phyloP scores from a whole-genome alignment of 2,329 filamentous ascomycete species.

The Fusarium fracticaudum region DNA sequence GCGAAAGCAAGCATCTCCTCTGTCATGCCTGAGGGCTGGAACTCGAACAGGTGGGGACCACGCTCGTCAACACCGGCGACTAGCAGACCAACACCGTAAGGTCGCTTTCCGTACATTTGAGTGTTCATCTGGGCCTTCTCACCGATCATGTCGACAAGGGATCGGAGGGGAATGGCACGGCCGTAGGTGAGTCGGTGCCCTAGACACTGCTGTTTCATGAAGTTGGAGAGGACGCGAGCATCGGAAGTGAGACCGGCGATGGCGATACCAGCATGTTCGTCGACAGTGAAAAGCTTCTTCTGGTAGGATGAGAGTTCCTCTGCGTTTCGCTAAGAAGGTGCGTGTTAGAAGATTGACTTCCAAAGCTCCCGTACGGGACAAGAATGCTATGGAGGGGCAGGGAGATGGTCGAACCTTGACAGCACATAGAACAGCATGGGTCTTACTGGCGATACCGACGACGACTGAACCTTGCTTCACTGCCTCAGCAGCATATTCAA shows the following conservation, averaged over 20 bases:
- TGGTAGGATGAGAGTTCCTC: slow-evolving; percentile 99
- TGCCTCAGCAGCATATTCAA: slow-evolving; percentile 98
- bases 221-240: slow-evolving; percentile 98
- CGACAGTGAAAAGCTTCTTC: slow-evolving; percentile 97
- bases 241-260: slow-evolving; percentile 97
- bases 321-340: slow-evolving; percentile 80
- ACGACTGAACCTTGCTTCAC: slow-evolving; percentile 99
- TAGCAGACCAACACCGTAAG: slow-evolving; percentile 93
- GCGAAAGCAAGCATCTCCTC: slow-evolving; percentile 97
- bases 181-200: slow-evolving; percentile 95
- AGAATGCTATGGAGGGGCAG: slow-evolving; percentile 11
- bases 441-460: slow-evolving; percentile 97
- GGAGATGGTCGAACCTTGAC: slow-evolving; percentile 76
- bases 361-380: slow-evolving; percentile 10
- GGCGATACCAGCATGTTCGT: slow-evolving; percentile 93
- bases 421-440: slow-evolving; percentile 93
- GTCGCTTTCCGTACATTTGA: slow-evolving; percentile 94
- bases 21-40: slow-evolving; percentile 94
- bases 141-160: slow-evolving; percentile 90
- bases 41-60: slow-evolving; percentile 96
- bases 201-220: slow-evolving; percentile 99
- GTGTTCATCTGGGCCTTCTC: slow-evolving; percentile 98
- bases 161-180: slow-evolving; percentile 88
- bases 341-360: slow-evolving; percentile 9
- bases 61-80: slow-evolving; percentile 94